Evolutionary conservation across 1,139 yeast species (phyloP).

Genomic region (Kodamaea sp.): DNA sequence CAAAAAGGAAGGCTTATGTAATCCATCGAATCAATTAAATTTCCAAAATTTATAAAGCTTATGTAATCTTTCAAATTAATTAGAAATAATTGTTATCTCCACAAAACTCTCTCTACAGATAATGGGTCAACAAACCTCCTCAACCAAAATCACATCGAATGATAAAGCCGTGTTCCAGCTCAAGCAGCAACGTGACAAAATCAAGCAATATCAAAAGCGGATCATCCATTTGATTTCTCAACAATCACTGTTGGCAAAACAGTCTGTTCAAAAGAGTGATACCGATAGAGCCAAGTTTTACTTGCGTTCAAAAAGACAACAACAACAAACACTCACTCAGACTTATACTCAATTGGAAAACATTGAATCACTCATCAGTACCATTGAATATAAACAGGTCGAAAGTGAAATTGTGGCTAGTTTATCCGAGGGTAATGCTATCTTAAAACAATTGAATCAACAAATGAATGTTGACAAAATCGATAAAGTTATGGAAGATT

Average conservation of each 20-base stretch:
- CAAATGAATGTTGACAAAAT: slow-evolving; percentile 78
- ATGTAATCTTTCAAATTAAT: too few species aligned
- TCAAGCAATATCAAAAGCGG: slow-evolving; percentile 68
- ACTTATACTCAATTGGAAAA: slow-evolving; percentile 77
- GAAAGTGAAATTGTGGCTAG: slow-evolving; percentile 85
- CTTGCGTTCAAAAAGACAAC: slow-evolving; percentile 76
- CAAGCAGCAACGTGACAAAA: slow-evolving; percentile 82
- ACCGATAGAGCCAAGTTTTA: slow-evolving; percentile 58
- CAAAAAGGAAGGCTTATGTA: not conserved
- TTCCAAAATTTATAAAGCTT: not conserved
- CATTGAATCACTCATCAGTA: slow-evolving; percentile 65
- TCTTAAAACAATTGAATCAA: slow-evolving; percentile 66
- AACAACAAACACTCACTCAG: slow-evolving; percentile 60
- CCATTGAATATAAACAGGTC: slow-evolving; percentile 83
- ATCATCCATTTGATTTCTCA: slow-evolving; percentile 53
- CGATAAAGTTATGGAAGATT: slow-evolving; percentile 80
- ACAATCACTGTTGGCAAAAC: slow-evolving; percentile 57
- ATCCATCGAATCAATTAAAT: not conserved
- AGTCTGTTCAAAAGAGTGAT: slow-evolving; percentile 53
- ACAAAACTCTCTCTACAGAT: not conserved
- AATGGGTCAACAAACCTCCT: slow-evolving; percentile 46
- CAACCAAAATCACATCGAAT: slow-evolving; percentile 68
- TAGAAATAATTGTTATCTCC: too few species aligned
- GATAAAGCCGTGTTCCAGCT: slow-evolving; percentile 83
- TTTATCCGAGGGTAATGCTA: slow-evolving; percentile 72